Conservation (phyloP, 352 stramenopile species). For the Elongisporangium prolatum region DNA sequence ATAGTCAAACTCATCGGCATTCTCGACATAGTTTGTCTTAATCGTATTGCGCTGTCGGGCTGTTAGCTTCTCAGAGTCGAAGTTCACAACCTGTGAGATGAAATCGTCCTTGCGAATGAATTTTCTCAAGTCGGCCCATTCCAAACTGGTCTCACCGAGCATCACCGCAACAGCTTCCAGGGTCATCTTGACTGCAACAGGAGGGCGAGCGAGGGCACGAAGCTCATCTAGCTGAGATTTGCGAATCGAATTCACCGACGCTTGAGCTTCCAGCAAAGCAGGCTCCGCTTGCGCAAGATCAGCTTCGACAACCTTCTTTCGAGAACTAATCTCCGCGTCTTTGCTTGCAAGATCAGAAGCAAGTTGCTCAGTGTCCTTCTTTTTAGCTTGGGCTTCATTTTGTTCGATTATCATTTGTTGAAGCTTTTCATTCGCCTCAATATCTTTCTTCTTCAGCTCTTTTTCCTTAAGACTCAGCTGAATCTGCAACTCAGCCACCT, state of each 20-base stretch:
- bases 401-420: slow-evolving; percentile 99
- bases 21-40: slow-evolving; percentile 94
- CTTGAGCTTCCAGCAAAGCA: slow-evolving; percentile 94
- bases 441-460: slow-evolving; percentile 95
- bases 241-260: slow-evolving; percentile 97
- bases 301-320: slow-evolving; percentile 93
- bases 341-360: slow-evolving; percentile 93
- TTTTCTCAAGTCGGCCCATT: slow-evolving; percentile 97
- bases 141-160: slow-evolving; percentile 94
- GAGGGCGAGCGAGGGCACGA: slow-evolving; percentile 92
- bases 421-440: slow-evolving; percentile 97
- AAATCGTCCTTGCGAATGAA: slow-evolving; percentile 98
- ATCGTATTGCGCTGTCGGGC: slow-evolving; percentile 93
- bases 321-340: slow-evolving; percentile 93
- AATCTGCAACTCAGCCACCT: slow-evolving; percentile 91
- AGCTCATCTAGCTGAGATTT: slow-evolving; percentile 99
- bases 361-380: slow-evolving; percentile 95
- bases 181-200: slow-evolving; percentile 95
- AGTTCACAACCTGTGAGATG: slow-evolving; percentile 99
- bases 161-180: slow-evolving; percentile 98
- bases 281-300: slow-evolving; percentile 98
- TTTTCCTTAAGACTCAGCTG: slow-evolving; percentile 93
- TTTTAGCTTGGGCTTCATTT: slow-evolving; percentile 96
- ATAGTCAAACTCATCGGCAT: slow-evolving; percentile 86
- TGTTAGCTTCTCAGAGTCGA: slow-evolving; percentile 97